Evolutionary conservation across 2,329 filamentous ascomycete species (phyloP).

Genomic region (Diplocarpon rosae): DNA sequence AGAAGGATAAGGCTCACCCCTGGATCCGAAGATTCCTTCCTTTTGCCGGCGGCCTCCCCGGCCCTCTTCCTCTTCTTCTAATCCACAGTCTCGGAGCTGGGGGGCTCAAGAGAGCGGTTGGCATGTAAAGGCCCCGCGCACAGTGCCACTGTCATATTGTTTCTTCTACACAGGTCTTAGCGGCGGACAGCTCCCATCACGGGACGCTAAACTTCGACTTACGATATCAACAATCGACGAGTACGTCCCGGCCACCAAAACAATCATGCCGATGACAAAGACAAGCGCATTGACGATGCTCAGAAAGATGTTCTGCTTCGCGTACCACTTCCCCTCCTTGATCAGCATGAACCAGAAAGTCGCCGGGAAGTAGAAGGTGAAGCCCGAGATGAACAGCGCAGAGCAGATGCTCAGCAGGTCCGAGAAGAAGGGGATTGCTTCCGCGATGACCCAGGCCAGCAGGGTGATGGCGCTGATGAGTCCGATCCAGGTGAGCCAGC

Average conservation of each 20-base stretch:
- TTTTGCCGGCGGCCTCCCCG: no score
- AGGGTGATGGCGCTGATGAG: conserved; percentile 47
- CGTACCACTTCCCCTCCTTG: conserved; percentile 21
- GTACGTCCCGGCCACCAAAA: conserved; percentile 19
- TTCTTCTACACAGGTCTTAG: conserved; percentile 4
- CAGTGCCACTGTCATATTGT: conserved; percentile 9
- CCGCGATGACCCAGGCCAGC: conserved; percentile 55
- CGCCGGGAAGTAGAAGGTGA: conserved; percentile 23
- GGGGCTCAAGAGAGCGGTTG: conserved; percentile 1
- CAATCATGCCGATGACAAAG: conserved; percentile 16
- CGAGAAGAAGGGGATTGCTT: conserved; percentile 59
- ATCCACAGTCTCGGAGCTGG: no score
- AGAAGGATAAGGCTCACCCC: no score
- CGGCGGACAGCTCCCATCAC: no score
- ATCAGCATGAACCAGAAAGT: conserved; percentile 23
- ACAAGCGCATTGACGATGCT: conserved; percentile 15
- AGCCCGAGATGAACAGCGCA: conserved; percentile 31
- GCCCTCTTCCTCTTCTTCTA: no score
- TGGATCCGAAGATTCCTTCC: no score
- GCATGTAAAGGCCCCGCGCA: conserved; percentile 12
- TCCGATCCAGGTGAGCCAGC: conserved; percentile 39
- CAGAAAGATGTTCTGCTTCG: conserved; percentile 16
- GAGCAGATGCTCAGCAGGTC: conserved; percentile 44
- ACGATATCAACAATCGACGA: conserved; percentile 18
- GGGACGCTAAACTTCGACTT: conserved; percentile 1